Conservation (phyloP, 202 grass and related monocot genomes). For the Setaria viridis region DNA sequence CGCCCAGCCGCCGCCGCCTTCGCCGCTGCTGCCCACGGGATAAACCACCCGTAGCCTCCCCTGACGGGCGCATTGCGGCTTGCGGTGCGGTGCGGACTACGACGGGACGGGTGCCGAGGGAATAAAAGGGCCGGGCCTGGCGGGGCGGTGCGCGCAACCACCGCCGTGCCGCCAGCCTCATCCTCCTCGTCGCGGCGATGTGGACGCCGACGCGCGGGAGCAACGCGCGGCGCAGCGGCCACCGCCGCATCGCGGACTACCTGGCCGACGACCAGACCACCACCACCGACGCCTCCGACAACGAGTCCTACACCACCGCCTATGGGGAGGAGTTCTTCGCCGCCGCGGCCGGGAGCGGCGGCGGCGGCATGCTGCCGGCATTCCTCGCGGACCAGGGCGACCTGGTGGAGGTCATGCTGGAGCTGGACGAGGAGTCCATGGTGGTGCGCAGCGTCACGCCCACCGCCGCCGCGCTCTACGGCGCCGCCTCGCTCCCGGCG, state of each 20-base stretch:
- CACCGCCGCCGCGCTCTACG: slow-evolving; percentile 61
- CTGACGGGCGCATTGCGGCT: slow-evolving; percentile 18
- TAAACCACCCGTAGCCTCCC: background rate
- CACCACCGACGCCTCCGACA: slow-evolving; percentile 70
- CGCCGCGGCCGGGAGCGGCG: slow-evolving; percentile 26
- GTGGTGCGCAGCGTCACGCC: slow-evolving; percentile 96
- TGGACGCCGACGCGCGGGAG: slow-evolving; percentile 77
- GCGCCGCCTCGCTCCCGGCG: background rate
- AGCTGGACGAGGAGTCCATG: slow-evolving; percentile 99
- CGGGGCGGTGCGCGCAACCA: slow-evolving; percentile 5
- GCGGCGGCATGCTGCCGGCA: slow-evolving; percentile 71
- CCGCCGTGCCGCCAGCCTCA: background rate
- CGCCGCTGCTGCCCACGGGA: slow-evolving; percentile 32
- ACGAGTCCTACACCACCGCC: slow-evolving; percentile 70
- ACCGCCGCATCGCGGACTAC: slow-evolving; percentile 79
- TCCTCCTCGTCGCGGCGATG: slow-evolving; percentile 44
- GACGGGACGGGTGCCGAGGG: background rate
- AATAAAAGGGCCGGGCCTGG: slow-evolving; percentile 19
- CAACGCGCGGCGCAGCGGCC: slow-evolving; percentile 62
- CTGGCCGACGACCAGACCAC: slow-evolving; percentile 76
- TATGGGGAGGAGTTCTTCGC: slow-evolving; percentile 69
- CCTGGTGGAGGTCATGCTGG: slow-evolving; percentile 98
- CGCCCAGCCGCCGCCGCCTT: background rate
- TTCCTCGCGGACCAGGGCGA: slow-evolving; percentile 90
- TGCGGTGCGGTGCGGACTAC: background rate